Evolutionary conservation across 2,329 filamentous ascomycete species (phyloP).

Genomic region (Tolypocladium tropicale): DNA sequence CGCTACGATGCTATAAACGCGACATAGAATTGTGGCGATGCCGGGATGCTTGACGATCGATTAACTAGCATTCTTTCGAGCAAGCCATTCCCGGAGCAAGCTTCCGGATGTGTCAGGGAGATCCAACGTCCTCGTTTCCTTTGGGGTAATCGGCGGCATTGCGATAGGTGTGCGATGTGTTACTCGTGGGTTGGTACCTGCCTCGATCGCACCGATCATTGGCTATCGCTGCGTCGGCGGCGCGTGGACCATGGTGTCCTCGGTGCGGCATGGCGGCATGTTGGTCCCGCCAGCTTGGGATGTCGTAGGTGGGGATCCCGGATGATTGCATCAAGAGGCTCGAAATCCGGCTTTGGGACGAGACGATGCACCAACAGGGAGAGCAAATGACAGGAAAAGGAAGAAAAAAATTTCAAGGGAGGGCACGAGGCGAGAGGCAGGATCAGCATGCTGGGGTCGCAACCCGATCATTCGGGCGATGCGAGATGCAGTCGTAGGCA

Average conservation of each 20-base stretch:
- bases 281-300: neutral
- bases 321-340: neutral
- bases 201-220: constrained; percentile 1
- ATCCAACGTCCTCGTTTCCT: neutral
- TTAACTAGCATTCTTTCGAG: neutral
- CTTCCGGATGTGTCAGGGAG: neutral
- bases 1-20: too few species aligned
- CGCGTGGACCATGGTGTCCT: neutral
- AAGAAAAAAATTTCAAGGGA: too few species aligned
- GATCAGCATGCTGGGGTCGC: neutral
- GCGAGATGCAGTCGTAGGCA: neutral
- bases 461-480: neutral
- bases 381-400: neutral
- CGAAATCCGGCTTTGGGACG: neutral
- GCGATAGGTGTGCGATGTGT: neutral
- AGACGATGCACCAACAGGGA: neutral
- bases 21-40: too few species aligned
- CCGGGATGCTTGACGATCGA: neutral
- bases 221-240: neutral
- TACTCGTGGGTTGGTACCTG: neutral
- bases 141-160: neutral
- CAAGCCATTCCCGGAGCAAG: neutral
- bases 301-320: neutral
- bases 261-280: neutral
- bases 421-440: neutral